phyloP scores from a whole-genome alignment of 2,329 filamentous ascomycete species.

The Botrytis aclada region DNA sequence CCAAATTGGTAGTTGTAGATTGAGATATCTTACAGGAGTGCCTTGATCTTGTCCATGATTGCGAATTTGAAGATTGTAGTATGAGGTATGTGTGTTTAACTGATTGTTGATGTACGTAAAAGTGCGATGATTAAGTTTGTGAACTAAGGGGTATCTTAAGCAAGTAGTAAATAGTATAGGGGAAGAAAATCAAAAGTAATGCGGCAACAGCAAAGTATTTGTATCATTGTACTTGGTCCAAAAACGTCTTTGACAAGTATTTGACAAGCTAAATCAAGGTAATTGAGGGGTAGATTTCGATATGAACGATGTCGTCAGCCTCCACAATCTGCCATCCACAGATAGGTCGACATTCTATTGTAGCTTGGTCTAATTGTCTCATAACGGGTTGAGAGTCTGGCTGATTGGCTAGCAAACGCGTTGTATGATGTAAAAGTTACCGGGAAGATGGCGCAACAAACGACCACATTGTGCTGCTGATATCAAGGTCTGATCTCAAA shows the following conservation, averaged over 20 bases:
- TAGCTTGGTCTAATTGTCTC: not conserved
- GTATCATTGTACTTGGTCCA: not conserved
- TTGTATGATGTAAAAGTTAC: conserved; percentile 4
- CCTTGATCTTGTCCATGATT: conserved; percentile 39
- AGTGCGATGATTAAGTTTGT: not conserved
- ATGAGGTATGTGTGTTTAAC: not conserved
- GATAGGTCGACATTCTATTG: not conserved
- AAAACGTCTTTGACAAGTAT: not conserved
- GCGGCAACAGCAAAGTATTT: conserved; percentile 2
- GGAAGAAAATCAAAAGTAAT: not conserved
- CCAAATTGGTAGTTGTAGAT: not conserved
- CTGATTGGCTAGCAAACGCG: not conserved
- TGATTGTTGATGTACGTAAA: not conserved
- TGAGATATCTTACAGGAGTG: conserved; percentile 32
- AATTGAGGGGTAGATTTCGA: conserved; percentile 14
- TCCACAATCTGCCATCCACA: not conserved
- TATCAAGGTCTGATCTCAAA: not conserved
- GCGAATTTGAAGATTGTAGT: not conserved
- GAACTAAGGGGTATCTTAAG: conserved; percentile 18
- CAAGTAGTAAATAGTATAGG: conserved; percentile 1
- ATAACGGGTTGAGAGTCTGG: not conserved
- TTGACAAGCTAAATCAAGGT: conserved; percentile 9
- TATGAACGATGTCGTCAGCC: conserved; percentile 15
- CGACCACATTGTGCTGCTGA: not conserved
- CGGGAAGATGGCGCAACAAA: not conserved